A percentile compares a stretch with the other conserved stretches of the same genome.
Evolutionary conservation across 306 rosid species (phyloP).

Genomic region (Cucumis hystrix): DNA sequence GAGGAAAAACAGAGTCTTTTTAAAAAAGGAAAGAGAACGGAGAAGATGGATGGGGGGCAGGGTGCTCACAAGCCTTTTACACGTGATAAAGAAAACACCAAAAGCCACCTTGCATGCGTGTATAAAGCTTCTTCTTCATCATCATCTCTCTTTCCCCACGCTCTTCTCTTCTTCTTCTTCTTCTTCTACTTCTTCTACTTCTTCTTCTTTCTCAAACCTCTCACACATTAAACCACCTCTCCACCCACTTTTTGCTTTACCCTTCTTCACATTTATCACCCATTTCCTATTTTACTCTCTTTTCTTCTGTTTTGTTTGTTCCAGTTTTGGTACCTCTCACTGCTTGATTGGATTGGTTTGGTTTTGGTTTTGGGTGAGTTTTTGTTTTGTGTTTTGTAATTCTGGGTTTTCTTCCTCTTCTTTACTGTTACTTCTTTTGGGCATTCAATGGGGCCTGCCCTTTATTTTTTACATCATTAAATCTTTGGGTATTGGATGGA

Average conservation of each 20-base stretch:
- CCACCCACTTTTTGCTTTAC: conserved; percentile 3
- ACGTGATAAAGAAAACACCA: conserved; percentile 70
- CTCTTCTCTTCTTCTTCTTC: not conserved
- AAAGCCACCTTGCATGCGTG: conserved; percentile 78
- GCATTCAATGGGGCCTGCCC: conserved; percentile 17
- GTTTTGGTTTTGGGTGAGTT: conserved; percentile 19
- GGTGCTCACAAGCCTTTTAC: conserved; percentile 42
- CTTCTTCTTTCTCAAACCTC: not conserved
- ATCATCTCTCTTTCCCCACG: conserved; percentile 16
- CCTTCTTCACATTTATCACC: conserved; percentile 7
- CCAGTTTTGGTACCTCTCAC: not conserved
- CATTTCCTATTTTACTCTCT: not conserved
- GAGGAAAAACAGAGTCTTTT: conserved; percentile 6
- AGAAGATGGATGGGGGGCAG: conserved; percentile 8
- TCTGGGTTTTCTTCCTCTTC: not conserved
- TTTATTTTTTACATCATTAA: conserved; percentile 11
- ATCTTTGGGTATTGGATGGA: conserved; percentile 23
- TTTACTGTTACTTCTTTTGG: not conserved
- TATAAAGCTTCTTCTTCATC: conserved; percentile 65
- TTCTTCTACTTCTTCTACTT: not conserved
- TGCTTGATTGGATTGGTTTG: conserved; percentile 1
- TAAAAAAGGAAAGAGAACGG: conserved; percentile 3
- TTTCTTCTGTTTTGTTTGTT: not conserved
- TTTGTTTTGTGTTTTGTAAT: conserved; percentile 6
- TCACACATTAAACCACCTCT: conserved; percentile 6